Evolutionary conservation across 2,329 filamentous ascomycete species (phyloP), one percentile per base, ranked within the genome.

Genomic region (Beauveria pseudobassiana): DNA sequence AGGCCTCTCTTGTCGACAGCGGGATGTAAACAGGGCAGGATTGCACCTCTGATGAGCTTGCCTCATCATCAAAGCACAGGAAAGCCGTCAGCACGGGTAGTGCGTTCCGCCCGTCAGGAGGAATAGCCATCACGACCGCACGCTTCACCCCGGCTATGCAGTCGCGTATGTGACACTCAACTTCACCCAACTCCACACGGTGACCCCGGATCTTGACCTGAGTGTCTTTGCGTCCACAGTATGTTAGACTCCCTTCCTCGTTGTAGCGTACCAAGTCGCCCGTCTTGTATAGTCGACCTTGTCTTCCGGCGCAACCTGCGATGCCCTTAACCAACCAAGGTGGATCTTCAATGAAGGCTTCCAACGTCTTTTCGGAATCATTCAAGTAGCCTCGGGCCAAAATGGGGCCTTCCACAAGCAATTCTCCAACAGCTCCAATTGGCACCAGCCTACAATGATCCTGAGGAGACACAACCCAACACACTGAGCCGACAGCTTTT

Each of bases 191-290:
- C 69, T 79, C 84, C 58, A 81, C 72, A 59, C 80, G 69, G 59
- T 77, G 83, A 46, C 84, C 84, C 28, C 77, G 75, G 10, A 84
- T 68, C 66, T 84, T 84, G 49, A 84, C 75, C 67, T 84, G 81
- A 0, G 74, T 75, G 43, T 85, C 82, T 64, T 80, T 80, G 48
- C 82, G 74, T 53, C 80, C 81, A 54, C 80, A 67, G 59, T 77
- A 80, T 0, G 73, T 65, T 16, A 82, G 67, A 20, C 68, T 67
- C 1, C 67, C 67, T 14, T 68, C 62, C 0, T 68, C 67, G 38
- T 74, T 68, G 22, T 78, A 78, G 50, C 69, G 70, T 3, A 72
- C 78, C 3, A 82, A 71, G 64, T 82, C 80, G 6, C 79, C 80
- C 0, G 79, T 80, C 61, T 75, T 76, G 65, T 81, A 82, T 2